These are phyloP conservation scores for Botrytis tulipae DNA, from an alignment of 2,329 filamentous ascomycete genomes.

Conservation along the genomic window DNA sequence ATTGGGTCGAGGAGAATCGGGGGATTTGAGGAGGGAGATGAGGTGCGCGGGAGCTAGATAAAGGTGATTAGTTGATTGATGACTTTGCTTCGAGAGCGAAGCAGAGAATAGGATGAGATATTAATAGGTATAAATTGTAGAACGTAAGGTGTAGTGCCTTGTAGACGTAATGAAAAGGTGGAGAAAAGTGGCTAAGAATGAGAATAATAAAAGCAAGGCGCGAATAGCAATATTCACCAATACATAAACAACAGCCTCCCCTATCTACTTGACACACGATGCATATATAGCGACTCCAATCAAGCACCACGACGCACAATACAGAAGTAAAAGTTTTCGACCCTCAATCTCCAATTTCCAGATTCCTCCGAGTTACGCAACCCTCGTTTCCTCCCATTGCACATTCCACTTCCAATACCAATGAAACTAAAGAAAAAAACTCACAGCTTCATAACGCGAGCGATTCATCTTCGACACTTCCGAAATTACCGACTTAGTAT, in stretches of 20 bases:
- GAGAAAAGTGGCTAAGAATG: not conserved
- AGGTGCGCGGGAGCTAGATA: slow-evolving; percentile 30
- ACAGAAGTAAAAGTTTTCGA: not conserved
- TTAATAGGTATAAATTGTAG: not conserved
- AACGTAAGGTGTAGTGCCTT: too few relatives aligned
- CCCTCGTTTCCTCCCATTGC: not conserved
- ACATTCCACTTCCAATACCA: not conserved
- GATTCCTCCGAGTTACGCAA: not conserved
- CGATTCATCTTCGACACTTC: slow-evolving; percentile 29
- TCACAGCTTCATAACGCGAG: slow-evolving; percentile 32
- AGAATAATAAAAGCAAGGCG: not conserved
- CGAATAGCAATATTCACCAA: not conserved
- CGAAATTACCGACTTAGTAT: not conserved
- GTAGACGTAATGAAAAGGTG: not conserved
- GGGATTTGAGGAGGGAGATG: slow-evolving; percentile 26
- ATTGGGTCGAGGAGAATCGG: slow-evolving; percentile 32
- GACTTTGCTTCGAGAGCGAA: not conserved
- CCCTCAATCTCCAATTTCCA: not conserved
- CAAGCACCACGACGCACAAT: not conserved
- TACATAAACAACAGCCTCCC: not conserved
- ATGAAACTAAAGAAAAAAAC: slow-evolving; percentile 10
- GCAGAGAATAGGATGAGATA: not conserved
- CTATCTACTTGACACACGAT: not conserved
- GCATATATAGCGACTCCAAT: not conserved
- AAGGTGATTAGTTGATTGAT: not conserved